Base-by-base conservation (phyloP, 2,329 filamentous ascomycete species). In the Amesomyces nigricolor region DNA sequence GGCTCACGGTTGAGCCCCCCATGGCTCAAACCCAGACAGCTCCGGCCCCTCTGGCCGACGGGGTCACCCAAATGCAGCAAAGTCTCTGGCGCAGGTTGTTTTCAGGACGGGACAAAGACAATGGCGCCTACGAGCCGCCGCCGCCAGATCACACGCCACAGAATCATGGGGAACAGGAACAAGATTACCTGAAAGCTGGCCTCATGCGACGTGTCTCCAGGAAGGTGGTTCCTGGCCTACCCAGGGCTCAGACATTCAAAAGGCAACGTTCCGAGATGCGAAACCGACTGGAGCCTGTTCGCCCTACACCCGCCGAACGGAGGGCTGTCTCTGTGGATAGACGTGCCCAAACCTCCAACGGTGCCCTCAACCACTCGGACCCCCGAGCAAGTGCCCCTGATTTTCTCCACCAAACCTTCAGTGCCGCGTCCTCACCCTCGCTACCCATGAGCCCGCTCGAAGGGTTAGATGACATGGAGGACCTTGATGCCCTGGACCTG, bases 231-330 rank as follows among this genome's bases (percentile, higher is more conserved):
- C 87, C 90, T 16, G 86, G 87, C 14, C 73, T 96, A 38, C 89
- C 90, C 39, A 82, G 89, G 47, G 77, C 85, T 4, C 82, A 86
- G 64, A 95, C 89, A 0, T 91, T 95, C 72, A 87, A 85, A 70
- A 82, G 91, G 64, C 89, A 92, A 69, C 81, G 88, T 67, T 92
- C 89, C 29, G 91, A 96, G 71, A 80, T 82, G 60, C 81, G 90
- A 63, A 83, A 88, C 63, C 86, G 84, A 65, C 76, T 95, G 52
- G 77, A 86, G 57, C 84, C 88, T 44, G 77, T 83, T 42, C 75
- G 85, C 47, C 79, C 81, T 5, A 80, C 83, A 32, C 72, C 77
- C 26, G 79, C 80, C 39, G 88, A 91, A 70, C 82, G 88, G 62
- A 82, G 90, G 65, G 83, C 89, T 10, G 76, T 84, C 13, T 92